Evolutionary conservation across 805 yeast genomes (phyloP).

Genomic region (Candida piceae): DNA sequence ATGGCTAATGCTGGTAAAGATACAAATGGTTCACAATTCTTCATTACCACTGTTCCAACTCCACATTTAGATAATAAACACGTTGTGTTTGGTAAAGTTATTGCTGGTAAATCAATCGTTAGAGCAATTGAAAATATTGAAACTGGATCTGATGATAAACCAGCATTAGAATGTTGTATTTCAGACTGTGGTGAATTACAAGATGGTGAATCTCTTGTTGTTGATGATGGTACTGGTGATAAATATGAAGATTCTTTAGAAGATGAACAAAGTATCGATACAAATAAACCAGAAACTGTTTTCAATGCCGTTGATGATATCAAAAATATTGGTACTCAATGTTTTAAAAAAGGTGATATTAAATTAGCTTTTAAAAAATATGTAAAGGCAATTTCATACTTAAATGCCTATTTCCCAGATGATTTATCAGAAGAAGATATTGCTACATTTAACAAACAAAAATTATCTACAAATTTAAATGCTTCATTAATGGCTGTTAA

Average conservation of each 20-base stretch:
- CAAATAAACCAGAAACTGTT: slow-evolving; percentile 58
- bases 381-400: slow-evolving; percentile 62
- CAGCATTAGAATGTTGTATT: slow-evolving; percentile 64
- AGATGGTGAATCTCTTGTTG: slow-evolving; percentile 43
- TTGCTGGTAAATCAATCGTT: slow-evolving; percentile 75
- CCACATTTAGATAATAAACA: slow-evolving; percentile 96
- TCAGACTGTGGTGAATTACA: slow-evolving; percentile 76
- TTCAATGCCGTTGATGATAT: slow-evolving; percentile 58
- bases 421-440: slow-evolving; percentile 53
- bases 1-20: slow-evolving; percentile 98
- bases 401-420: slow-evolving; percentile 70
- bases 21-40: slow-evolving; percentile 95
- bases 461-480: slow-evolving; percentile 63
- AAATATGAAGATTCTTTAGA: slow-evolving; percentile 67
- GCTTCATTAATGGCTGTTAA: slow-evolving; percentile 72
- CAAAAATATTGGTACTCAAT: slow-evolving; percentile 73
- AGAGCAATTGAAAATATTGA: slow-evolving; percentile 69
- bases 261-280: slow-evolving; percentile 66
- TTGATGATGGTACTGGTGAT: slow-evolving; percentile 83
- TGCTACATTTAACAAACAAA: slow-evolving; percentile 45
- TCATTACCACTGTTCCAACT: slow-evolving; percentile 86
- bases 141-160: slow-evolving; percentile 66
- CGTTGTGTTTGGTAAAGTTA: slow-evolving; percentile 90
- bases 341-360: slow-evolving; percentile 61
- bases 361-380: slow-evolving; percentile 62